Evolutionary conservation across 257 asterid species (phyloP).

Genomic region (Scutellaria minor): DNA sequence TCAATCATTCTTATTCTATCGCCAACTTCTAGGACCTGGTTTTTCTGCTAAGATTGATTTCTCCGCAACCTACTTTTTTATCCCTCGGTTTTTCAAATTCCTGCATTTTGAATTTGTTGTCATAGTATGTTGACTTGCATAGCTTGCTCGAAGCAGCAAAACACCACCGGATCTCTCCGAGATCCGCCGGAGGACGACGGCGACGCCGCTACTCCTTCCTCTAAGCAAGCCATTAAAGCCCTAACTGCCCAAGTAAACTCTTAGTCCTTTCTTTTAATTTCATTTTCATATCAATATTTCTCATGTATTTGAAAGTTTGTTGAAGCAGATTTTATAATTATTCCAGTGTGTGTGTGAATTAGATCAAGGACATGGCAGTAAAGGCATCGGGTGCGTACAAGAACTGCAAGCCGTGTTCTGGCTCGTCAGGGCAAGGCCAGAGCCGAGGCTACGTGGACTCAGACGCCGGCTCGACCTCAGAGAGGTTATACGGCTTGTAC

Average conservation of each 20-base stretch:
- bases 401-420: constrained; percentile 86
- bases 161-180: constrained; percentile 66
- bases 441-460: constrained; percentile 54
- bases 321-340: constrained; percentile 27
- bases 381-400: constrained; percentile 95
- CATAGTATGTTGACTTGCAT: constrained; percentile 88
- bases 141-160: constrained; percentile 81
- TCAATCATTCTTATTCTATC: constrained; percentile 8
- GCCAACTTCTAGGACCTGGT: background rate
- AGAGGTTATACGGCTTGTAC: constrained; percentile 68
- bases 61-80: background rate
- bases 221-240: constrained; percentile 69
- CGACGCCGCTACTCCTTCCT: constrained; percentile 51
- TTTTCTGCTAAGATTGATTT: constrained; percentile 1
- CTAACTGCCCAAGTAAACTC: constrained; percentile 74
- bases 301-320: background rate
- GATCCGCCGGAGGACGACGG: constrained; percentile 60
- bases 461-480: constrained; percentile 68
- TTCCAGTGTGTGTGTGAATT: constrained; percentile 1
- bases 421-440: constrained; percentile 42
- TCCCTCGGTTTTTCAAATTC: background rate
- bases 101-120: background rate
- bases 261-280: background rate
- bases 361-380: constrained; percentile 92
- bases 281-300: background rate